Conservation (phyloP, 352 stramenopile species). For the Phytophthora megakarya region DNA sequence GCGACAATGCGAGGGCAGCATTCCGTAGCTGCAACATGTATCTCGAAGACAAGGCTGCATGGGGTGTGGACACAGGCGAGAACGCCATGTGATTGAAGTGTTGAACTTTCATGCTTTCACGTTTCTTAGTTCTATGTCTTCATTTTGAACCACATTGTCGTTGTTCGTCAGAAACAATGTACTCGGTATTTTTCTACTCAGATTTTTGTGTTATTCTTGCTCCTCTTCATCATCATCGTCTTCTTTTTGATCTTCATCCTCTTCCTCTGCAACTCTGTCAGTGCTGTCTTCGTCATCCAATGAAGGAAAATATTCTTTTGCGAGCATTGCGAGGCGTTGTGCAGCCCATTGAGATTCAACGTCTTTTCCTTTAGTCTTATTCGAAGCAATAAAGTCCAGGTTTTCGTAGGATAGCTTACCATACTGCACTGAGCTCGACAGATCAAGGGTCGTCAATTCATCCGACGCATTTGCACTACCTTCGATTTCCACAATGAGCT, state of each 20-base stretch:
- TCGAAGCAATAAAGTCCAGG: slow-evolving; percentile 64
- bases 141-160: slow-evolving; percentile 17
- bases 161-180: slow-evolving; percentile 24
- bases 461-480: slow-evolving; percentile 44
- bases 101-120: background rate
- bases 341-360: slow-evolving; percentile 64
- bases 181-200: slow-evolving; percentile 5
- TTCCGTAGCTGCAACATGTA: slow-evolving; percentile 90
- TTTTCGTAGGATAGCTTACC: slow-evolving; percentile 71
- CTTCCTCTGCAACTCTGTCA: slow-evolving; percentile 21
- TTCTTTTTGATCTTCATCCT: slow-evolving; percentile 33
- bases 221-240: slow-evolving; percentile 18
- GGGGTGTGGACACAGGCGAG: slow-evolving; percentile 35
- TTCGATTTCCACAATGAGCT: slow-evolving; percentile 69
- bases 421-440: slow-evolving; percentile 46
- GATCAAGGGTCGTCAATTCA: slow-evolving; percentile 65
- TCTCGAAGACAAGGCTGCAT: slow-evolving; percentile 70
- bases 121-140: slow-evolving; percentile 20
- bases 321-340: slow-evolving; percentile 56
- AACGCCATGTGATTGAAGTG: slow-evolving; percentile 34
- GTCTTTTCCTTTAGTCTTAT: slow-evolving; percentile 57
- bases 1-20: slow-evolving; percentile 69
- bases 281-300: slow-evolving; percentile 39
- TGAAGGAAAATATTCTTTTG: slow-evolving; percentile 70
- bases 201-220: slow-evolving; percentile 10